These are phyloP conservation scores for Vitis labrusca DNA, from an alignment of 164 flowering plant genomes.

Conservation along the genomic window DNA sequence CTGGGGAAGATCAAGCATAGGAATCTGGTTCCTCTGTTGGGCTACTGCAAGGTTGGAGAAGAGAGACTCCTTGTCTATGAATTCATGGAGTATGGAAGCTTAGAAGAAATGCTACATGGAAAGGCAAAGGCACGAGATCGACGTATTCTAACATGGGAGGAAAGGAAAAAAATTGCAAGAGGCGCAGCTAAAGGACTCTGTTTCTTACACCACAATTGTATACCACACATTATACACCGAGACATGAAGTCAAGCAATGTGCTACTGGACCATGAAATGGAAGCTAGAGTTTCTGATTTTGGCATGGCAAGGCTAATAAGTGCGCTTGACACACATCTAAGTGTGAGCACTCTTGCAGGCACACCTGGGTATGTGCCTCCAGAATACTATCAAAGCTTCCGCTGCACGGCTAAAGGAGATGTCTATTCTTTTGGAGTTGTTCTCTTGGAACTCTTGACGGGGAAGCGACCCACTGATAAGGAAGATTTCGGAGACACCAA, in stretches of 20 bases:
- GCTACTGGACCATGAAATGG: constrained; percentile 59
- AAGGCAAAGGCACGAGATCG: constrained; percentile 30
- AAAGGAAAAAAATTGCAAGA: constrained; percentile 61
- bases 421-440: constrained; percentile 67
- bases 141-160: constrained; percentile 65
- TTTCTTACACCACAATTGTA: constrained; percentile 75
- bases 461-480: constrained; percentile 65
- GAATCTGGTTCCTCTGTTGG: constrained; percentile 64
- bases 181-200: constrained; percentile 75
- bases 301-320: constrained; percentile 80
- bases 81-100: constrained; percentile 70
- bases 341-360: constrained; percentile 74
- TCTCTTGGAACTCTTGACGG: constrained; percentile 24
- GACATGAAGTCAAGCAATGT: constrained; percentile 85
- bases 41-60: constrained; percentile 77
- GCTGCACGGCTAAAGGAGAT: constrained; percentile 77
- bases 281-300: constrained; percentile 71
- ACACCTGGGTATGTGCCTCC: constrained; percentile 84
- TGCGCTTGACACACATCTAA: constrained; percentile 68
- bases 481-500: constrained; percentile 77
- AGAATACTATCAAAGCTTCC: constrained; percentile 76
- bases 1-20: constrained; percentile 71
- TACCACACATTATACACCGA: constrained; percentile 70
- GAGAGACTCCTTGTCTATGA: constrained; percentile 72
- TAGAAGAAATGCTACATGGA: constrained; percentile 72